A percentile compares a stretch with the other conserved stretches of the same genome.
Conservation (phyloP, 2,329 filamentous ascomycete genomes). For the Fusarium keratoplasticum region DNA sequence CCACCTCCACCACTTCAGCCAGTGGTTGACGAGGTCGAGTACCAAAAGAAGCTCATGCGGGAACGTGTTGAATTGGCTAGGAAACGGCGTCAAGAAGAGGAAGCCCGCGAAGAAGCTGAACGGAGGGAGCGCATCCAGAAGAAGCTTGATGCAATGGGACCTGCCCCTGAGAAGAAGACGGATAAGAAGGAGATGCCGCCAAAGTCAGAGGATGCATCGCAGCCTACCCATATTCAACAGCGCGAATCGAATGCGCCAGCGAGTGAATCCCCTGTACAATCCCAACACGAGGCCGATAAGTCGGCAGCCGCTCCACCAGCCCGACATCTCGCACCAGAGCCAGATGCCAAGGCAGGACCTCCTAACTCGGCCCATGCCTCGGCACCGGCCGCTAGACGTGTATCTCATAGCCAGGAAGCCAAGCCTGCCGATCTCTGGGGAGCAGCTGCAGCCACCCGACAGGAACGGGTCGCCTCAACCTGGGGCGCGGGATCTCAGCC, state of each 20-base stretch:
- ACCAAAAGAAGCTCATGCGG: constrained; percentile 78
- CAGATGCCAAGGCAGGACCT: constrained; percentile 28
- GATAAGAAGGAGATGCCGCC: constrained; percentile 62
- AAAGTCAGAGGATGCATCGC: constrained; percentile 54
- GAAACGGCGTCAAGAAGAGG: constrained; percentile 75
- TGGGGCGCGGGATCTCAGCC: constrained; percentile 62
- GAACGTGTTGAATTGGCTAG: constrained; percentile 77
- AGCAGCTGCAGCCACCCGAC: constrained; percentile 50
- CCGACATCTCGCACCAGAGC: constrained; percentile 20
- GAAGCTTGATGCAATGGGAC: constrained; percentile 78
- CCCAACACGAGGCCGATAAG: constrained; percentile 30
- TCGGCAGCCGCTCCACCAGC: not conserved
- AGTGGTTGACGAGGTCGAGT: constrained; percentile 68
- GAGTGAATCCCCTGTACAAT: constrained; percentile 25
- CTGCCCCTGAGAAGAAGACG: constrained; percentile 70
- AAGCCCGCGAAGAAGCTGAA: constrained; percentile 78
- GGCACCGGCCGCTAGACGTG: constrained; percentile 40
- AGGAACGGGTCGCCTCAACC: constrained; percentile 60
- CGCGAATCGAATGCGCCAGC: constrained; percentile 37
- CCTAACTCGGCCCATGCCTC: constrained; percentile 24
- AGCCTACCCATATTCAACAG: constrained; percentile 51
- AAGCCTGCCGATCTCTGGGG: constrained; percentile 54
- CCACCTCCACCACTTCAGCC: constrained; percentile 48
- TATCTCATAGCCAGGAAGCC: constrained; percentile 49
- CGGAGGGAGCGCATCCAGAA: constrained; percentile 76